Conservation (phyloP, 306 rosid species). For the Pyrus betulifolia region DNA sequence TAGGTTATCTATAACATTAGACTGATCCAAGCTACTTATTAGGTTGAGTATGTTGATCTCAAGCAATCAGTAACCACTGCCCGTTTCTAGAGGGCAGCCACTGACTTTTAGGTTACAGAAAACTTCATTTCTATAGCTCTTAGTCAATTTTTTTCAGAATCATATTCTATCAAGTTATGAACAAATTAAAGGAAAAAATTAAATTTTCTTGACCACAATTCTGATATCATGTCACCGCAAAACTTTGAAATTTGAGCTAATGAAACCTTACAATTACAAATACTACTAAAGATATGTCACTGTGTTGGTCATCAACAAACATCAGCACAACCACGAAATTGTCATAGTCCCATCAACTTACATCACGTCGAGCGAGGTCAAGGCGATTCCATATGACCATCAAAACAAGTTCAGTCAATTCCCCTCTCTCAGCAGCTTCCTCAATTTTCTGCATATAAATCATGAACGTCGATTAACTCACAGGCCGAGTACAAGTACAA, state of each 20-base stretch:
- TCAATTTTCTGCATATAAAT: conserved; percentile 67
- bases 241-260: background rate
- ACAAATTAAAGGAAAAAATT: background rate
- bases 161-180: background rate
- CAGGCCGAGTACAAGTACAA: background rate
- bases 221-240: background rate
- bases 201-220: background rate
- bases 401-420: conserved; percentile 85
- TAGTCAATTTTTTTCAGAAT: background rate
- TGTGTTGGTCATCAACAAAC: background rate
- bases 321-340: background rate
- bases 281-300: background rate
- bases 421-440: conserved; percentile 93
- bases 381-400: conserved; percentile 96
- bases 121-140: background rate
- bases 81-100: background rate
- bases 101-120: background rate
- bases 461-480: background rate
- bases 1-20: background rate
- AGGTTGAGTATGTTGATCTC: background rate
- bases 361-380: conserved; percentile 94
- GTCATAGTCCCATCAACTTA: conserved; percentile 34
- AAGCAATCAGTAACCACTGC: background rate
- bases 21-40: background rate
- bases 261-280: background rate